A percentile compares a stretch with the other conserved stretches of the same genome.
These are phyloP conservation scores for Leucaena leucocephala DNA, from an alignment of 306 rosid species.

Conservation along the genomic window DNA sequence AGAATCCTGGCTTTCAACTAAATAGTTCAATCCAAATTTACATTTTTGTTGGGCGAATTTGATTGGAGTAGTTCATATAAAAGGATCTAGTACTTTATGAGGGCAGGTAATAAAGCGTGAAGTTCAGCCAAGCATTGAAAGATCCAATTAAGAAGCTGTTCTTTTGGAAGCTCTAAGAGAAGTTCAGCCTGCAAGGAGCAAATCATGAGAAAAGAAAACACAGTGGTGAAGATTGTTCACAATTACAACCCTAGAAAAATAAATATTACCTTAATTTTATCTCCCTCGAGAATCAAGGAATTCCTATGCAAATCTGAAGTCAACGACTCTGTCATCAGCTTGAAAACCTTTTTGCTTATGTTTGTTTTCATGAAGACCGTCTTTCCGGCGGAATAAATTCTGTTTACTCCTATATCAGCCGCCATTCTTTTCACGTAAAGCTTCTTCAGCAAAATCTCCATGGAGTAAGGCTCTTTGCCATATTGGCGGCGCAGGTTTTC, in stretches of 20 bases:
- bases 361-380: conserved; percentile 73
- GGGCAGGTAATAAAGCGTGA: conserved; percentile 87
- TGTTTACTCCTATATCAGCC: conserved; percentile 82
- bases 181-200: conserved; percentile 78
- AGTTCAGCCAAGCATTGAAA: conserved; percentile 92
- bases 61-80: background rate
- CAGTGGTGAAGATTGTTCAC: background rate
- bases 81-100: conserved; percentile 67
- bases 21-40: conserved; percentile 6
- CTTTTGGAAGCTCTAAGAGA: conserved; percentile 92
- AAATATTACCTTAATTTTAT: conserved; percentile 73
- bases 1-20: conserved; percentile 22
- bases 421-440: conserved; percentile 96
- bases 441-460: conserved; percentile 82
- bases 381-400: conserved; percentile 77
- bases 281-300: conserved; percentile 73
- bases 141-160: conserved; percentile 88
- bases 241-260: background rate
- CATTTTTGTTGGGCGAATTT: conserved; percentile 25
- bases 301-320: conserved; percentile 65
- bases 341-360: conserved; percentile 71
- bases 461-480: conserved; percentile 89
- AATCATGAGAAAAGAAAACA: conserved; percentile 19
- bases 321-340: conserved; percentile 78
- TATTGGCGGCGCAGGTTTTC: conserved; percentile 81